Conservation (phyloP, 1,139 yeast species). For the Wickerhamomyces sp. region DNA sequence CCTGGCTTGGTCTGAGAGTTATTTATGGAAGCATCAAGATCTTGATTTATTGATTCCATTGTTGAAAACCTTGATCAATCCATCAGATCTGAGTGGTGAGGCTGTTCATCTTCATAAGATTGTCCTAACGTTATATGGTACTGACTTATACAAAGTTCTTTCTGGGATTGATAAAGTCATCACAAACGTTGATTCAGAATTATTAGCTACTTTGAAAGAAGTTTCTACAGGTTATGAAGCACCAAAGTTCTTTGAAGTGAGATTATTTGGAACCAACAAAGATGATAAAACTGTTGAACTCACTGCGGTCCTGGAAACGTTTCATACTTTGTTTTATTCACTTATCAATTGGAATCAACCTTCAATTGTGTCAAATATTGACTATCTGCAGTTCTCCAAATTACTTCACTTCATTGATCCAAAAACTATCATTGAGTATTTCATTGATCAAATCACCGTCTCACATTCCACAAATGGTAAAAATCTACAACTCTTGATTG, state of each 20-base stretch:
- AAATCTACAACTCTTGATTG: conserved; percentile 12
- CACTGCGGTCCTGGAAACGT: conserved; percentile 12
- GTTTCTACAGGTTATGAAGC: conserved; percentile 3
- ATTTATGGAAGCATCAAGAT: conserved; percentile 32
- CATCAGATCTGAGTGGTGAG: conserved; percentile 33
- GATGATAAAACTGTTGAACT: conserved; percentile 1
- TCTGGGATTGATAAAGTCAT: conserved; percentile 7
- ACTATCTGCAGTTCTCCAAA: conserved; percentile 13
- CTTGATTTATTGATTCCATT: conserved; percentile 28
- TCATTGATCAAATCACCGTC: conserved; percentile 13
- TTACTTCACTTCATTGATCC: conserved; percentile 15
- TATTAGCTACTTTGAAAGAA: conserved; percentile 13
- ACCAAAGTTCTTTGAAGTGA: conserved; percentile 4
- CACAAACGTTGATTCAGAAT: conserved; percentile 13
- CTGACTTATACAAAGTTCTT: conserved; percentile 21
- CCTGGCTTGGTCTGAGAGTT: conserved; percentile 32
- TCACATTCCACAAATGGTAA: conserved; percentile 14
- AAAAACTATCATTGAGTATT: conserved; percentile 14
- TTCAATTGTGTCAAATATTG: conserved; percentile 13
- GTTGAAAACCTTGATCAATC: conserved; percentile 29
- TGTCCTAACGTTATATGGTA: conserved; percentile 28
- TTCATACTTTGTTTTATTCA: conserved; percentile 15
- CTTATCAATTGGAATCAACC: conserved; percentile 22
- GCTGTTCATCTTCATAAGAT: conserved; percentile 32
- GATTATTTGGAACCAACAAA: neutral